Conservation (phyloP, 306 rosid genomes). For the Pyrus communis region DNA sequence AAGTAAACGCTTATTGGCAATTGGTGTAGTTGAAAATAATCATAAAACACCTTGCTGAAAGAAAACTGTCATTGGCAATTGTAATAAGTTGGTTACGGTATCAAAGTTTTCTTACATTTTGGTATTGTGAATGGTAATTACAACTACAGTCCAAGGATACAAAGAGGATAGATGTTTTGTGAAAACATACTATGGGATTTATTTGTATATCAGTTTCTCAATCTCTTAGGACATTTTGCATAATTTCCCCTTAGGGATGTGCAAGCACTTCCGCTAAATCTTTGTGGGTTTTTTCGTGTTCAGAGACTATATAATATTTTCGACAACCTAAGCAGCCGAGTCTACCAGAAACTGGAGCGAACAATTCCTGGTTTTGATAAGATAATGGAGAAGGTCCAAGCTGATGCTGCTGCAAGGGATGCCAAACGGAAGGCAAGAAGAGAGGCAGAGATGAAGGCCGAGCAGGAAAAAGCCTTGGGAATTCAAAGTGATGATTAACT, state of each 20-base stretch:
- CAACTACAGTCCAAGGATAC: background rate
- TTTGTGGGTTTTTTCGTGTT: conserved; percentile 19
- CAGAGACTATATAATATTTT: conserved; percentile 39
- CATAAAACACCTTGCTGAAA: background rate
- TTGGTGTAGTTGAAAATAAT: no score
- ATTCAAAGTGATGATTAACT: background rate
- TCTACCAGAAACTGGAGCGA: conserved; percentile 10
- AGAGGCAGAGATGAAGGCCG: conserved; percentile 23
- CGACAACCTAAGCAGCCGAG: conserved; percentile 8
- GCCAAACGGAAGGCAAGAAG: conserved; percentile 20
- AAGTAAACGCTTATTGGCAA: no score
- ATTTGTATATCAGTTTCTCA: background rate
- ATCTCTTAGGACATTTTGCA: background rate
- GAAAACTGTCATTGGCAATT: background rate
- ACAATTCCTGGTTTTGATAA: conserved; percentile 51
- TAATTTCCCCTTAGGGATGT: background rate
- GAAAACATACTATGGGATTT: background rate
- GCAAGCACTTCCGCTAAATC: background rate
- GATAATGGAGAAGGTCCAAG: conserved; percentile 24
- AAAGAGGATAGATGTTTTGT: background rate
- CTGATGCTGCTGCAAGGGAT: conserved; percentile 15
- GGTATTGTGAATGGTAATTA: background rate
- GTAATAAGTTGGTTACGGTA: background rate
- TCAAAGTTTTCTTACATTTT: background rate
- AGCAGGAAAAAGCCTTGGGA: background rate